Conservation (phyloP, 768 basidiomycete species). For the Leucocoprinus birnbaumii region DNA sequence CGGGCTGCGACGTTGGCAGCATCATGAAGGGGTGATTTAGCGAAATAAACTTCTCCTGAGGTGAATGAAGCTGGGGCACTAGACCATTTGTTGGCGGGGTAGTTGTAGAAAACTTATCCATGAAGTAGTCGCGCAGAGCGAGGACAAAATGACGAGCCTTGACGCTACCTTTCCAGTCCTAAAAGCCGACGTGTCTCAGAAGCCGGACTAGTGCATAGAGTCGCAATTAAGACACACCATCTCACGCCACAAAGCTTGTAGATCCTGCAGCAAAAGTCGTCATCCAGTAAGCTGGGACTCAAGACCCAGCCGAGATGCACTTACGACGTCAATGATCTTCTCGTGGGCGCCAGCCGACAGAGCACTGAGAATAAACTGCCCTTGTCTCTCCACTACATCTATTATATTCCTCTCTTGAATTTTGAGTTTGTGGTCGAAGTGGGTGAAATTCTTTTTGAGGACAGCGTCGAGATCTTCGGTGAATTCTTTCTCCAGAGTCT, state of each 20-base stretch:
- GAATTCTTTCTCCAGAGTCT: conserved; percentile 30
- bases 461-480: conserved; percentile 34
- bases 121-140: conserved; percentile 36
- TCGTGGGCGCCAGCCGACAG: conserved; percentile 37
- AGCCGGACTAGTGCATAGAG: background rate
- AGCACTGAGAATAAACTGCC: background rate
- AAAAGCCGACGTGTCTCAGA: no score
- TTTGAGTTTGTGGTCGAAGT: conserved; percentile 46
- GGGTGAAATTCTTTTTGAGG: conserved; percentile 33
- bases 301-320: conserved; percentile 14
- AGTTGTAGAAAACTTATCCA: conserved; percentile 16
- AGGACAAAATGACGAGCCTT: conserved; percentile 50
- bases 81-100: background rate
- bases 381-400: conserved; percentile 13
- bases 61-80: background rate
- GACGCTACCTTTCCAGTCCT: conserved; percentile 53
- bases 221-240: background rate
- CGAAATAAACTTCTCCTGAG: background rate
- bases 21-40: background rate
- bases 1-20: conserved; percentile 10
- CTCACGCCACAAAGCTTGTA: conserved; percentile 13
- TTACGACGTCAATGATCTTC: conserved; percentile 36
- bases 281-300: background rate
- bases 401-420: conserved; percentile 31
- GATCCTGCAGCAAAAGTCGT: background rate